These are phyloP conservation scores for Kalanchoe fedtschenkoi DNA, from an alignment of 164 flowering plant genomes.

Conservation along the genomic window DNA sequence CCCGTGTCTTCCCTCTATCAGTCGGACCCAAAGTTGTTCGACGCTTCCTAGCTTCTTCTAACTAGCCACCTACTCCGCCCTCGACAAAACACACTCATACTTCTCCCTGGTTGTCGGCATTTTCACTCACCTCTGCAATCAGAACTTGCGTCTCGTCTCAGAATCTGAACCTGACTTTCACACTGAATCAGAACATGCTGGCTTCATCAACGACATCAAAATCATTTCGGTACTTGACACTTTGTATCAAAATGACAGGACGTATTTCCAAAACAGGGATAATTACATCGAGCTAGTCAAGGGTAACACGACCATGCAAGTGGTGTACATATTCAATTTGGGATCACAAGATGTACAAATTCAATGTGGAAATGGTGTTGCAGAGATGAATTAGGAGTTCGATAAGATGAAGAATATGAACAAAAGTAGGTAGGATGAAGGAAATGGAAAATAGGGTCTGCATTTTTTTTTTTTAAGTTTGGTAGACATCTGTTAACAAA, in stretches of 20 bases:
- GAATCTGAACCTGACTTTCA: conserved; percentile 17
- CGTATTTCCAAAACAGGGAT: neutral
- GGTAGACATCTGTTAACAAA: too few species aligned
- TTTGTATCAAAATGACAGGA: conserved; percentile 8
- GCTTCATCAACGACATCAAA: conserved; percentile 35
- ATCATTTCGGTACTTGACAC: conserved; percentile 26
- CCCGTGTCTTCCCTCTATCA: conserved; percentile 18
- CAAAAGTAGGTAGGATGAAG: too few species aligned
- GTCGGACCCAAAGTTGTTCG: conserved; percentile 26
- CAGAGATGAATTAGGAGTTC: too few species aligned
- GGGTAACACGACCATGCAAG: conserved; percentile 20
- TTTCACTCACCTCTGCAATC: conserved; percentile 25
- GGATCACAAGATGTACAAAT: conserved; percentile 13
- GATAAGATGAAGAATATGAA: too few species aligned
- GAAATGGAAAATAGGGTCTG: too few species aligned
- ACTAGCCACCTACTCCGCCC: conserved; percentile 11
- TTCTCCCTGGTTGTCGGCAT: conserved; percentile 16
- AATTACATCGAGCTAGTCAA: neutral
- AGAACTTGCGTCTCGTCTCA: conserved; percentile 14
- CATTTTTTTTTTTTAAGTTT: too few species aligned
- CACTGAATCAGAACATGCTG: conserved; percentile 15
- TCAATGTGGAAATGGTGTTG: too few species aligned
- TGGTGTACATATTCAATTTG: conserved; percentile 18
- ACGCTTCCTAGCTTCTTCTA: conserved; percentile 22
- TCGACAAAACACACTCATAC: neutral